Conservation (phyloP, 805 yeast species). For the Tetrapisispora phaffii region DNA sequence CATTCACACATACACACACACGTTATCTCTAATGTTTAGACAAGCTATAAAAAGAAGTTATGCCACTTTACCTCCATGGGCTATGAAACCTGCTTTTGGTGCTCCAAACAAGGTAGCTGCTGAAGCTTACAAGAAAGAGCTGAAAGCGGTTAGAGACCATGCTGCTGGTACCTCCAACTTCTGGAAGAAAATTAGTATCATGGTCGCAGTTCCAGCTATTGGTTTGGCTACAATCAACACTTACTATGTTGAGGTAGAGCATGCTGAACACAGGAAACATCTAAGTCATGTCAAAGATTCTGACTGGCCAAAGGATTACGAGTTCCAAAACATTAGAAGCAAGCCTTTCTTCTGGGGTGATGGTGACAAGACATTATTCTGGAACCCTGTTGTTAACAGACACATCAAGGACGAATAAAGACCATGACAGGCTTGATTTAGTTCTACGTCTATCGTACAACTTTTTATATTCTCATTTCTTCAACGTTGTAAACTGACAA, state of each 20-base stretch:
- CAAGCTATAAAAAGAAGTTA: constrained; percentile 29
- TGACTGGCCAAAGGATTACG: constrained; percentile 88
- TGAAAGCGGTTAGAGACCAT: constrained; percentile 66
- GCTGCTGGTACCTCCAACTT: constrained; percentile 62
- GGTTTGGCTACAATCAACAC: constrained; percentile 70
- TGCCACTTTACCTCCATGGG: constrained; percentile 34
- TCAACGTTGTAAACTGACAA: neutral
- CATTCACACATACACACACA: neutral
- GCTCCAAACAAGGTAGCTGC: constrained; percentile 48
- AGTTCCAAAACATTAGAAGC: constrained; percentile 81
- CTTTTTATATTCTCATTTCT: no score
- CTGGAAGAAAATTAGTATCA: constrained; percentile 80
- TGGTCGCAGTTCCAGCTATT: constrained; percentile 77
- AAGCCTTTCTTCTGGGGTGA: constrained; percentile 97
- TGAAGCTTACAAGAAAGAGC: constrained; percentile 51
- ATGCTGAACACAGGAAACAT: constrained; percentile 83
- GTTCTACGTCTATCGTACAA: no score
- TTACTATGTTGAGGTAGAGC: constrained; percentile 72
- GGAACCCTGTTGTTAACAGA: constrained; percentile 91
- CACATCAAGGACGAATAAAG: constrained; percentile 39
- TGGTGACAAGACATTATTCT: constrained; percentile 94
- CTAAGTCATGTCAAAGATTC: constrained; percentile 61
- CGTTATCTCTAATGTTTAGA: constrained; percentile 34
- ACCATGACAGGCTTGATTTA: no score
- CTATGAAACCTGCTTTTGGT: constrained; percentile 39